These are phyloP conservation scores for Macaranga tanarius DNA, from an alignment of 441 rosid genomes.

Conservation along the genomic window DNA sequence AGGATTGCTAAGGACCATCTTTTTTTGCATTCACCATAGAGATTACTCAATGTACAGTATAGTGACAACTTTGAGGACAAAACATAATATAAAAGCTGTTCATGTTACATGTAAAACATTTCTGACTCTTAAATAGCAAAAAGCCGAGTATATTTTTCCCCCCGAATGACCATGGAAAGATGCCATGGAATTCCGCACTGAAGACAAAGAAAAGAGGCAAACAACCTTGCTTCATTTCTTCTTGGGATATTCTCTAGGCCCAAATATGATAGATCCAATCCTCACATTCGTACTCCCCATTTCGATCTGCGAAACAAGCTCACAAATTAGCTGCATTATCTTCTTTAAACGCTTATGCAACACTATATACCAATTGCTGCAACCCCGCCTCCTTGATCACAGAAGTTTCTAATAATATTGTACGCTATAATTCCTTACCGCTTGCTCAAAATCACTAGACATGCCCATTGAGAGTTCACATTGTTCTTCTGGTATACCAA, in stretches of 20 bases:
- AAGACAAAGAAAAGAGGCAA: background rate
- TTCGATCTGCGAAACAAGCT: conserved; percentile 62
- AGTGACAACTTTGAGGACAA: too few relatives aligned
- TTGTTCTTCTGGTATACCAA: conserved; percentile 75
- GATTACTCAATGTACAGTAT: background rate
- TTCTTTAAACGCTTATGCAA: background rate
- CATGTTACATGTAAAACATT: background rate
- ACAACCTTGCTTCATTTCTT: conserved; percentile 33
- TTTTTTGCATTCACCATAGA: too few relatives aligned
- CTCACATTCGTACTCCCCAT: conserved; percentile 93
- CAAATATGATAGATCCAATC: conserved; percentile 86
- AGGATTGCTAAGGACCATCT: too few relatives aligned
- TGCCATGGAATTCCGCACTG: background rate
- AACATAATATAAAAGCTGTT: background rate
- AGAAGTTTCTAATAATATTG: background rate
- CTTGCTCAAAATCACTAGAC: conserved; percentile 92
- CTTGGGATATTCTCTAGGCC: conserved; percentile 84
- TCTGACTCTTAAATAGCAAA: background rate
- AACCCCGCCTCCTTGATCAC: background rate
- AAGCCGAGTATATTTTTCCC: background rate
- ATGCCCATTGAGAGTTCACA: conserved; percentile 98
- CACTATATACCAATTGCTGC: background rate
- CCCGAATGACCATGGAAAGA: background rate
- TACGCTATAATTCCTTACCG: conserved; percentile 48
- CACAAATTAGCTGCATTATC: conserved; percentile 4